A percentile compares a stretch with the other conserved stretches of the same genome.
These are phyloP conservation scores for Physcia stellaris DNA, from an alignment of 495 filamentous ascomycete species.

Conservation along the genomic window DNA sequence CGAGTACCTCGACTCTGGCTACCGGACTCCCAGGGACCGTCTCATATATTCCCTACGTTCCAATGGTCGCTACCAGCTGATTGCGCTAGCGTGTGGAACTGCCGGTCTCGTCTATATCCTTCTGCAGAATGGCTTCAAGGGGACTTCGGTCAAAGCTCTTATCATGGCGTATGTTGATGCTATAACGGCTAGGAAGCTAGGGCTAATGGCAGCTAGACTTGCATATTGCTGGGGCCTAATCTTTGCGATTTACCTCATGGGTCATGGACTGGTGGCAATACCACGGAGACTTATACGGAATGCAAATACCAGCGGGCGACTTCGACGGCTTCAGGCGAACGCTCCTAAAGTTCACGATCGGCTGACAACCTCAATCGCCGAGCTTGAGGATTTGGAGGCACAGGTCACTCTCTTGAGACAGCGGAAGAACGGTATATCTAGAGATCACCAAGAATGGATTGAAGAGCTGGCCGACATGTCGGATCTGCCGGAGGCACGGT, in stretches of 20 bases:
- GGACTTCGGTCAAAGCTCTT: conserved; percentile 55
- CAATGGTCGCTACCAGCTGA: conserved; percentile 79
- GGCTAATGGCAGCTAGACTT: too few relatives aligned
- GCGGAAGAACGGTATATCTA: conserved; percentile 71
- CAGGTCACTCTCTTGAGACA: conserved; percentile 65
- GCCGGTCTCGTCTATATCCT: conserved; percentile 76
- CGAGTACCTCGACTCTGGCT: conserved; percentile 86
- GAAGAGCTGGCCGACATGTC: conserved; percentile 72
- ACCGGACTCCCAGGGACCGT: conserved; percentile 68
- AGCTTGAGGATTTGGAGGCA: conserved; percentile 65
- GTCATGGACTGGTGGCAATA: conserved; percentile 85
- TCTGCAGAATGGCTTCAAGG: conserved; percentile 57
- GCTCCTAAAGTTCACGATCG: conserved; percentile 78
- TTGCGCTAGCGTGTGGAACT: conserved; percentile 54
- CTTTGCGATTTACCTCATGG: conserved; percentile 92
- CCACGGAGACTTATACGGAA: conserved; percentile 67
- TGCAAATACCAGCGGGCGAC: conserved; percentile 53
- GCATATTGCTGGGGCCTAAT: conserved; percentile 88
- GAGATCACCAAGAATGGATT: conserved; percentile 84
- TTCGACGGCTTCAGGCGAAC: conserved; percentile 60
- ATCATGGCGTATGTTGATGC: conserved; percentile 59
- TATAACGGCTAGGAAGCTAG: too few relatives aligned
- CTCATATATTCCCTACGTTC: conserved; percentile 68
- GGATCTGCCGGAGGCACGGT: conserved; percentile 48
- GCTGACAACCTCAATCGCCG: conserved; percentile 69